These are phyloP conservation scores for Gaultheria prostrata DNA, from an alignment of 148 eudicot genomes.

Conservation along the genomic window DNA sequence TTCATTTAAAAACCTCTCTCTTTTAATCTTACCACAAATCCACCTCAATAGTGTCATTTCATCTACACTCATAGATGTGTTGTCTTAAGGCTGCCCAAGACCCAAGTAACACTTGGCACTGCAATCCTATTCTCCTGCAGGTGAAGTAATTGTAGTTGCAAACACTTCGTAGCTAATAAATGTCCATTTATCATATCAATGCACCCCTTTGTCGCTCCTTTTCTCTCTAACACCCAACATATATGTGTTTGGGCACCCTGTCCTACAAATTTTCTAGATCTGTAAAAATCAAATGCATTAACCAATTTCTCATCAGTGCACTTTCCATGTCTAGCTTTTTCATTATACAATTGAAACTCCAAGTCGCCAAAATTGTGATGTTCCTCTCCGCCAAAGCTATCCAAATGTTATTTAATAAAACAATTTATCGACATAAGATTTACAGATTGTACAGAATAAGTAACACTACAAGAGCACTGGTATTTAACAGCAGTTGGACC, in stretches of 20 bases:
- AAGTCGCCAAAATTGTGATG: neutral
- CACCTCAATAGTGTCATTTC: neutral
- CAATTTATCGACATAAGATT: neutral
- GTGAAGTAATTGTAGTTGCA: neutral
- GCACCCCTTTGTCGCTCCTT: neutral
- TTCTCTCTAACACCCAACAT: neutral
- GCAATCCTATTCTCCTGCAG: neutral
- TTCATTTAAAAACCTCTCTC: neutral
- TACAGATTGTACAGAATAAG: neutral
- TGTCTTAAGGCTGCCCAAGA: neutral
- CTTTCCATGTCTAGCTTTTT: neutral
- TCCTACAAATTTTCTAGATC: neutral
- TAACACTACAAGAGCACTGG: neutral
- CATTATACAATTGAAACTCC: neutral
- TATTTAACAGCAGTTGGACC: constrained; percentile 1
- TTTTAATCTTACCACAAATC: neutral
- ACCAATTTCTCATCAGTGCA: neutral
- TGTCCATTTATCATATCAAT: neutral
- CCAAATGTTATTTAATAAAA: neutral
- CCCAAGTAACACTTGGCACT: neutral
- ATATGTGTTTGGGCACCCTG: neutral
- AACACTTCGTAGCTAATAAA: neutral
- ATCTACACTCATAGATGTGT: neutral
- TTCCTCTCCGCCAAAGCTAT: neutral
- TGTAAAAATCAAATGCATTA: neutral